Percentiles rank a stretch among this genome's conserved stretches.
Conservation (phyloP, 2,329 filamentous ascomycete genomes). For the Phialemoniopsis sp. region DNA sequence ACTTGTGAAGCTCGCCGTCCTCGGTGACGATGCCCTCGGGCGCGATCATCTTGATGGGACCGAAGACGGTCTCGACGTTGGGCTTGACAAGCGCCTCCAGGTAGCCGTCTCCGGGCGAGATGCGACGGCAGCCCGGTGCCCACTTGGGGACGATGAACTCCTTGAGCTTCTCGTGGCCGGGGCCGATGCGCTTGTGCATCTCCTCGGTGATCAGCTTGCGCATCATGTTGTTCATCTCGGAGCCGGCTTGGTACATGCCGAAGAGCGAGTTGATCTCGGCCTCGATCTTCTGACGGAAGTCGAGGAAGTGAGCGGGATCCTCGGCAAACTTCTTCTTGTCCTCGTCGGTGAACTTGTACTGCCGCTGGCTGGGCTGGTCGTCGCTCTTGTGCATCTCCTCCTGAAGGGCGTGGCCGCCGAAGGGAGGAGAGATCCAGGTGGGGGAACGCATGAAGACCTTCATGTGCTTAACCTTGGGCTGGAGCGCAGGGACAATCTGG, state of each 20-base stretch:
- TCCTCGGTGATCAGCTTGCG: slow-evolving; percentile 33
- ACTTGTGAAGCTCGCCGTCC: slow-evolving; percentile 20
- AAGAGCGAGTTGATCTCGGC: slow-evolving; percentile 8
- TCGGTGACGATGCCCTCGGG: slow-evolving; percentile 21
- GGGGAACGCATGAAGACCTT: slow-evolving; percentile 12
- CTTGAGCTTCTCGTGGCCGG: slow-evolving; percentile 33
- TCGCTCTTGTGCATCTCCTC: slow-evolving; percentile 7
- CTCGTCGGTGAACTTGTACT: slow-evolving; percentile 17
- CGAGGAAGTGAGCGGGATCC: slow-evolving; percentile 8
- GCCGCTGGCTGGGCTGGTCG: slow-evolving; percentile 2
- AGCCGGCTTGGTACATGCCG: slow-evolving; percentile 18
- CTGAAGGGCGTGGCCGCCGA: slow-evolving; percentile 10
- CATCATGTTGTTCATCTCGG: slow-evolving; percentile 30
- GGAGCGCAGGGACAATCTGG: slow-evolving; percentile 19
- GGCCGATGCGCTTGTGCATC: slow-evolving; percentile 34
- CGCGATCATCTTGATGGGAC: slow-evolving; percentile 28
- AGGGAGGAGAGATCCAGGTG: slow-evolving; percentile 14
- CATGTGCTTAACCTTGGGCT: slow-evolving; percentile 6
- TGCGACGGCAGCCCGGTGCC: slow-evolving; percentile 35
- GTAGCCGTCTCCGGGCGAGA: slow-evolving; percentile 37
- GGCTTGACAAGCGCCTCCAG: slow-evolving; percentile 33
- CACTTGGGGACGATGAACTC: slow-evolving; percentile 38
- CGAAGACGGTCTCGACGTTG: slow-evolving; percentile 38
- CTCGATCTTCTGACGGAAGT: slow-evolving; percentile 10
- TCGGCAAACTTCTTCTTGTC: slow-evolving; percentile 32